Evolutionary conservation across 2,329 filamentous ascomycete species (phyloP).

Genomic region (Ascochyta koolunga): DNA sequence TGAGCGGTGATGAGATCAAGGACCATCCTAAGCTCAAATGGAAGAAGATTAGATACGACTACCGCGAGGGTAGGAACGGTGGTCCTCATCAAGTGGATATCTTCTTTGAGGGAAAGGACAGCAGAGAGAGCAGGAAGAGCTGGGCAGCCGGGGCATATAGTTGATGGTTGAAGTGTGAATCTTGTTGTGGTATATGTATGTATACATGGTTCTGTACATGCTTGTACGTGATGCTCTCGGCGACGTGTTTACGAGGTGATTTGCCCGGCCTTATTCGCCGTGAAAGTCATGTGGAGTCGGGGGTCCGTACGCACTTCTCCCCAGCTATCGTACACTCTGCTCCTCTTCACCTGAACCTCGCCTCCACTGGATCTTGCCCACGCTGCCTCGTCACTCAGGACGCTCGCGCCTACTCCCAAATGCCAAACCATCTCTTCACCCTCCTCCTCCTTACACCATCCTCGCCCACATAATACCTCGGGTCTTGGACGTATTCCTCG

Average conservation of each 20-base stretch:
- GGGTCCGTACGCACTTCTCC: not conserved
- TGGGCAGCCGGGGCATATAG: conserved; percentile 33
- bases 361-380: not conserved
- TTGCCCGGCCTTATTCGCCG: not conserved
- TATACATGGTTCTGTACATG: conserved; percentile 16
- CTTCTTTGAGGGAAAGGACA: conserved; percentile 31
- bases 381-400: not conserved
- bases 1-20: conserved; percentile 39
- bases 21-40: conserved; percentile 30
- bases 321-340: conserved; percentile 3
- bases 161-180: conserved; percentile 12
- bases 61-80: conserved; percentile 30
- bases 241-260: not conserved
- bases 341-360: not conserved
- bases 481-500: conserved; percentile 45
- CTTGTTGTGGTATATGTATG: conserved; percentile 7
- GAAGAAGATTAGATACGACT: conserved; percentile 38
- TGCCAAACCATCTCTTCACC: conserved; percentile 82
- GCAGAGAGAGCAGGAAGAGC: conserved; percentile 26
- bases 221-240: not conserved
- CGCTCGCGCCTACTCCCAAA: conserved; percentile 62
- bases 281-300: not conserved
- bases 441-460: conserved; percentile 57
- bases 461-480: conserved; percentile 46
- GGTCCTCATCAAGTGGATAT: conserved; percentile 37